phyloP scores from a whole-genome alignment of 306 rosid genomes.

The Sphenostylis stenocarpa region DNA sequence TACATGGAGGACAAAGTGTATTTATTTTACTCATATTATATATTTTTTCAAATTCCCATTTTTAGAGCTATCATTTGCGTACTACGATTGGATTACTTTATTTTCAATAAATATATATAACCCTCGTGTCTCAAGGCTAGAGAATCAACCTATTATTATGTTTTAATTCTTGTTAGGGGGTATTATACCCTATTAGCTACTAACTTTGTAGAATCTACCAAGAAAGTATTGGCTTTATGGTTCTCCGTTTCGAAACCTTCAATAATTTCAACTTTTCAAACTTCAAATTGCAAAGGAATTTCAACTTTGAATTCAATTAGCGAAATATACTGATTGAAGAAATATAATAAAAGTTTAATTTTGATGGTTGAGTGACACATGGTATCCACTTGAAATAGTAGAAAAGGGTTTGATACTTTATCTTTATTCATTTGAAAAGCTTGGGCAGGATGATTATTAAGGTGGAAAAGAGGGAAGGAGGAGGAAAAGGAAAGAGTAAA shows the following conservation, averaged over 20 bases:
- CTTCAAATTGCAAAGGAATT: not conserved
- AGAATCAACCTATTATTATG: not conserved
- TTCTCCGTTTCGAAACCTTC: not conserved
- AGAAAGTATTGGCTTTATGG: not conserved
- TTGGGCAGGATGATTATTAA: constrained; percentile 29
- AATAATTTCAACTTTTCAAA: not conserved
- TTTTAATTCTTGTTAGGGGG: not conserved
- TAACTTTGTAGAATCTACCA: not conserved
- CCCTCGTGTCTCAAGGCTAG: not conserved
- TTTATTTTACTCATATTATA: no score
- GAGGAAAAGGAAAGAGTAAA: constrained; percentile 27
- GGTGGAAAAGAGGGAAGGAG: constrained; percentile 7
- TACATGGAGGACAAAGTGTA: no score
- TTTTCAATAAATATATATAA: no score
- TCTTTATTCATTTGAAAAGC: constrained; percentile 7
- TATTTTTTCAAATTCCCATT: no score
- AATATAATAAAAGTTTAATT: not conserved
- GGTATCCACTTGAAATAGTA: not conserved
- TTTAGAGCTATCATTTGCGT: no score
- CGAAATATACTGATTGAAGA: not conserved
- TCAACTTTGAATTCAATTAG: not conserved
- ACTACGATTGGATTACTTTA: not conserved
- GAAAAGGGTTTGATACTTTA: constrained; percentile 23
- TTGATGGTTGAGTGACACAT: not conserved
- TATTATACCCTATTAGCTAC: not conserved